A percentile compares a stretch with the other conserved stretches of the same genome.
Evolutionary conservation across 2,329 filamentous ascomycete genomes (phyloP).

Genomic region (Penicillium sp.): DNA sequence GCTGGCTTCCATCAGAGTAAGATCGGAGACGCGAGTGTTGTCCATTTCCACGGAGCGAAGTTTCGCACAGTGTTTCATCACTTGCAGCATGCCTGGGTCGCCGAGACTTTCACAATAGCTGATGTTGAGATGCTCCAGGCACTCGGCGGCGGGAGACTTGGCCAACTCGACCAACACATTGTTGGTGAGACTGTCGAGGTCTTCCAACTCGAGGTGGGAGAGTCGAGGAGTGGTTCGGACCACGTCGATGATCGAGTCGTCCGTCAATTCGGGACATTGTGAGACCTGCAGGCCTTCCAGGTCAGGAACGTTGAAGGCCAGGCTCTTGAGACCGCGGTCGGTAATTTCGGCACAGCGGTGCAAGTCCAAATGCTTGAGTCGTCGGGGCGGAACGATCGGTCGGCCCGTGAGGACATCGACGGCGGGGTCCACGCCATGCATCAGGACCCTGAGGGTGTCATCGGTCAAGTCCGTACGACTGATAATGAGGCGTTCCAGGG

Average conservation of each 20-base stretch:
- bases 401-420: conserved; percentile 73
- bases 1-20: conserved; percentile 78
- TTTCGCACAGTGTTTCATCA: conserved; percentile 67
- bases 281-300: conserved; percentile 79
- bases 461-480: conserved; percentile 74
- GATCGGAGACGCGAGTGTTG: conserved; percentile 84
- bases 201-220: conserved; percentile 84
- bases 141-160: conserved; percentile 64
- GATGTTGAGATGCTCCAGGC: conserved; percentile 73
- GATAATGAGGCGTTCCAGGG: conserved; percentile 72
- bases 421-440: conserved; percentile 69
- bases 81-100: conserved; percentile 74
- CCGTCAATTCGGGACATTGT: conserved; percentile 67
- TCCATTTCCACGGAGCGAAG: conserved; percentile 77
- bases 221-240: conserved; percentile 69
- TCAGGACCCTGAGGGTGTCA: conserved; percentile 63
- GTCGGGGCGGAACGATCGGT: conserved; percentile 69
- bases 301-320: conserved; percentile 69
- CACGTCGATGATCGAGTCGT: conserved; percentile 65
- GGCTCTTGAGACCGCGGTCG: conserved; percentile 60
- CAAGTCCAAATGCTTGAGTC: conserved; percentile 76
- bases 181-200: conserved; percentile 73
- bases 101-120: conserved; percentile 84
- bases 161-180: conserved; percentile 66
- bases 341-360: conserved; percentile 72